Percentiles rank a stretch among this genome's conserved stretches.
Evolutionary conservation across 2,329 filamentous ascomycete genomes (phyloP).

Genomic region (Pseudomassariella vexata): DNA sequence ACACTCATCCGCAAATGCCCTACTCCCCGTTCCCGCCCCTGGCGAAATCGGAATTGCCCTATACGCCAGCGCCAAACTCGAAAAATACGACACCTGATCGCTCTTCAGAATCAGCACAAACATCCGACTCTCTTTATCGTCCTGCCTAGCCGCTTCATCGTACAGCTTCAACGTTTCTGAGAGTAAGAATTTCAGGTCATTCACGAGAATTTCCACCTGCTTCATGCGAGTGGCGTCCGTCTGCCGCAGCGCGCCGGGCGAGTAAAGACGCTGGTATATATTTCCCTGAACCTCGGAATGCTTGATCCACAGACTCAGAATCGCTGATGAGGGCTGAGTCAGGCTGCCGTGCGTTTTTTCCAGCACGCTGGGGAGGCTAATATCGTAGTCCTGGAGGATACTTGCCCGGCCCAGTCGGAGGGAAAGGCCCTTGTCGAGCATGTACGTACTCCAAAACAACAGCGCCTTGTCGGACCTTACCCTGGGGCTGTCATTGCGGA

Average conservation of each 20-base stretch:
- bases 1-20: conserved; percentile 35
- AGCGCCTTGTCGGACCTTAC: conserved; percentile 26
- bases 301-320: conserved; percentile 42
- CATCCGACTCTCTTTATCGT: conserved; percentile 19
- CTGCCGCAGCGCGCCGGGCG: conserved; percentile 31
- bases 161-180: conserved; percentile 18
- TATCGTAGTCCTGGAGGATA: conserved; percentile 51
- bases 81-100: conserved; percentile 35
- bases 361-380: conserved; percentile 31
- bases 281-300: conserved; percentile 49
- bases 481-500: conserved; percentile 14
- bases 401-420: conserved; percentile 48
- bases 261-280: conserved; percentile 51
- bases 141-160: conserved; percentile 13
- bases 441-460: conserved; percentile 54
- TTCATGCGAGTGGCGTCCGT: conserved; percentile 24
- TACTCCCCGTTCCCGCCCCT: conserved; percentile 13
- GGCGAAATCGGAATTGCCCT: conserved; percentile 29
- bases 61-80: conserved; percentile 35
- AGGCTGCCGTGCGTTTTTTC: conserved; percentile 27
- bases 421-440: conserved; percentile 49
- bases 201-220: conserved; percentile 24
- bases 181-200: conserved; percentile 26
- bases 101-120: conserved; percentile 29
- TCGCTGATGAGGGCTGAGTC: conserved; percentile 25